A percentile compares a stretch with the other conserved stretches of the same genome.
Evolutionary conservation across 306 rosid species (phyloP).

Genomic region (Cicer yamashitae): DNA sequence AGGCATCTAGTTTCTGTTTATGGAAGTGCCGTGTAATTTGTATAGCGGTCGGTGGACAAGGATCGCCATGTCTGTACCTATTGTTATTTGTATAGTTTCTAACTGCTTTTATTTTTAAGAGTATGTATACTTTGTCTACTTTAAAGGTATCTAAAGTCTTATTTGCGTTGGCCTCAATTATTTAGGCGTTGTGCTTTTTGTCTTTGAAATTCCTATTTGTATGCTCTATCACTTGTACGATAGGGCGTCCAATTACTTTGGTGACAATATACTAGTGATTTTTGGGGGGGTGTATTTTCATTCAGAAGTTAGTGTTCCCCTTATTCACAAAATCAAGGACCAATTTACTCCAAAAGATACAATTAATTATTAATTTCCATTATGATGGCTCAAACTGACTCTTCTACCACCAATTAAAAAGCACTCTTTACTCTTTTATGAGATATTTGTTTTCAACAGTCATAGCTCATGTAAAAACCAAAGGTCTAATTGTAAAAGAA

Average conservation of each 20-base stretch:
- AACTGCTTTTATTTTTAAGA: constrained; percentile 20
- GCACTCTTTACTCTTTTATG: no score
- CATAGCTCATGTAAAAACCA: no score
- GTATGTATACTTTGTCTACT: not conserved
- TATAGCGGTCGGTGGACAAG: constrained; percentile 23
- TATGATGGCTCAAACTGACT: not conserved
- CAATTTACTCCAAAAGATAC: not conserved
- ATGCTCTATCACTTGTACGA: not conserved
- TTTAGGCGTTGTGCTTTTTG: not conserved
- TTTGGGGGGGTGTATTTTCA: not conserved
- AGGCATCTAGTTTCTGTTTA: constrained; percentile 33
- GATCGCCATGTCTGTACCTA: constrained; percentile 34
- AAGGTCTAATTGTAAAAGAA: no score
- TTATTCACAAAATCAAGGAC: not conserved
- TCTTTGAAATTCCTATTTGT: not conserved
- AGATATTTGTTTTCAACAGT: not conserved
- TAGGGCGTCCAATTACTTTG: not conserved
- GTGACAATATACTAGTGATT: not conserved
- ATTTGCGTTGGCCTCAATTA: not conserved
- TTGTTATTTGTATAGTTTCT: constrained; percentile 44
- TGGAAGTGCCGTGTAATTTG: constrained; percentile 33
- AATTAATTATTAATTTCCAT: not conserved
- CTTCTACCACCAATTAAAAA: not conserved
- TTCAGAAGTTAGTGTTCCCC: not conserved
- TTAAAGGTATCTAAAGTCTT: not conserved